Percentiles rank a stretch among this genome's conserved stretches.
Conservation (phyloP, 2,329 filamentous ascomycete genomes). For the Fusarium buxicola region DNA sequence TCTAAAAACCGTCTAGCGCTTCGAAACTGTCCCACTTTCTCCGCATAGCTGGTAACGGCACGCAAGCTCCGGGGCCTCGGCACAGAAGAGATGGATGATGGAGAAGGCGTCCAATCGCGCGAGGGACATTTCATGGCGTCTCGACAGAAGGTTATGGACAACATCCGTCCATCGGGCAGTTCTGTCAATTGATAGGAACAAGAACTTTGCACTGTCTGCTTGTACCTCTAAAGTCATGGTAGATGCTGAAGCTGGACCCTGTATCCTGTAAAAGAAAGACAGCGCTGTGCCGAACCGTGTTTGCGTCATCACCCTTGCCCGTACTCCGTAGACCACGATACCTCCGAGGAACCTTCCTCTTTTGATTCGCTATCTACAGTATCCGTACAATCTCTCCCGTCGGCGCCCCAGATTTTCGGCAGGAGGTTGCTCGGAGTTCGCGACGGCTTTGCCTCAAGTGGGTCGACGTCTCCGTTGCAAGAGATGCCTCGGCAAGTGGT, state of each 20-base stretch:
- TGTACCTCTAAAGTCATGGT: background rate
- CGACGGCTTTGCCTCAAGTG: background rate
- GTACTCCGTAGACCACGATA: conserved; percentile 1
- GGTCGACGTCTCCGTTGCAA: background rate
- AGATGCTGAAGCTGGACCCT: too few relatives aligned
- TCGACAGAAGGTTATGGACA: too few relatives aligned
- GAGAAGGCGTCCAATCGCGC: background rate
- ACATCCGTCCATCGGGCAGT: too few relatives aligned
- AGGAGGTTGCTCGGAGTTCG: background rate
- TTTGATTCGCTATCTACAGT: background rate
- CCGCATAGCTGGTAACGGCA: background rate
- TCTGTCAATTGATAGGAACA: background rate
- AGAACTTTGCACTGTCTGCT: background rate
- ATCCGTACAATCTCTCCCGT: background rate
- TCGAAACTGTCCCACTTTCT: too few relatives aligned
- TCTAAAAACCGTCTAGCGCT: background rate
- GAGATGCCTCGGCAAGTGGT: conserved; percentile 1
- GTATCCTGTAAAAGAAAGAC: too few relatives aligned
- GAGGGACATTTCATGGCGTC: background rate
- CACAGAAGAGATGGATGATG: background rate
- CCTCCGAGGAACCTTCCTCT: background rate
- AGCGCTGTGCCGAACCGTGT: background rate
- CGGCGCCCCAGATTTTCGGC: too few relatives aligned
- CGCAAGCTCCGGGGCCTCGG: conserved; percentile 5
- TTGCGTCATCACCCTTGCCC: conserved; percentile 7